Percentiles rank a stretch among this genome's conserved stretches.
These are phyloP conservation scores for Typha latifolia DNA, from an alignment of 176 grass and related monocot genomes.

Conservation along the genomic window DNA sequence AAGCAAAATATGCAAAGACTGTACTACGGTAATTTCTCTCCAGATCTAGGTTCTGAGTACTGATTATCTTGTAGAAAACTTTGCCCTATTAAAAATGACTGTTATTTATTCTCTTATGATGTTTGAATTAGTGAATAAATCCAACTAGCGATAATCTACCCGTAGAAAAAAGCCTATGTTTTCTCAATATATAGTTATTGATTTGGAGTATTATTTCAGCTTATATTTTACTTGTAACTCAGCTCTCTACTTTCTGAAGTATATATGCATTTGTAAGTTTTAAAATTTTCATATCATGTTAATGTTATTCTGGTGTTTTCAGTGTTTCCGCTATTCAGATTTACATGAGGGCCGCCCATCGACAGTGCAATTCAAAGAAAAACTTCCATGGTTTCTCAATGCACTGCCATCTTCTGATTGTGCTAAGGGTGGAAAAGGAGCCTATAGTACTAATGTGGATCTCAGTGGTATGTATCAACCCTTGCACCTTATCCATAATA, in stretches of 20 bases:
- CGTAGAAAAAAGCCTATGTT: no score
- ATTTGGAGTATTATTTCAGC: no score
- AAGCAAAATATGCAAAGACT: slow-evolving; percentile 61
- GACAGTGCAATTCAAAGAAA: slow-evolving; percentile 72
- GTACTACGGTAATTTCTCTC: slow-evolving; percentile 74
- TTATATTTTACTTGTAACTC: no score
- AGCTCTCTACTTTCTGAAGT: no score
- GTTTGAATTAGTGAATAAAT: no score
- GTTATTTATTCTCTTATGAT: no score
- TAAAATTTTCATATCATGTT: neutral
- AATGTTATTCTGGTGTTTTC: slow-evolving; percentile 19
- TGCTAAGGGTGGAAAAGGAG: slow-evolving; percentile 95
- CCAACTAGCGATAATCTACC: no score
- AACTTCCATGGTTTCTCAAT: slow-evolving; percentile 96
- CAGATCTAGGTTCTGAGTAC: slow-evolving; percentile 6
- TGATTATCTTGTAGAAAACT: neutral
- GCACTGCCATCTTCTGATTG: slow-evolving; percentile 92
- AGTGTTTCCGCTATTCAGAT: slow-evolving; percentile 75
- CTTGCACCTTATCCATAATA: neutral
- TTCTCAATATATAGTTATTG: no score
- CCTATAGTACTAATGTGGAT: slow-evolving; percentile 90
- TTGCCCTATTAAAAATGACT: no score
- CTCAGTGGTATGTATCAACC: slow-evolving; percentile 48
- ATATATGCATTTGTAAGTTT: no score
- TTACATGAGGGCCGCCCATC: slow-evolving; percentile 83